phyloP scores from a whole-genome alignment of 805 yeast genomes.

The Pichia sporocuriosa region DNA sequence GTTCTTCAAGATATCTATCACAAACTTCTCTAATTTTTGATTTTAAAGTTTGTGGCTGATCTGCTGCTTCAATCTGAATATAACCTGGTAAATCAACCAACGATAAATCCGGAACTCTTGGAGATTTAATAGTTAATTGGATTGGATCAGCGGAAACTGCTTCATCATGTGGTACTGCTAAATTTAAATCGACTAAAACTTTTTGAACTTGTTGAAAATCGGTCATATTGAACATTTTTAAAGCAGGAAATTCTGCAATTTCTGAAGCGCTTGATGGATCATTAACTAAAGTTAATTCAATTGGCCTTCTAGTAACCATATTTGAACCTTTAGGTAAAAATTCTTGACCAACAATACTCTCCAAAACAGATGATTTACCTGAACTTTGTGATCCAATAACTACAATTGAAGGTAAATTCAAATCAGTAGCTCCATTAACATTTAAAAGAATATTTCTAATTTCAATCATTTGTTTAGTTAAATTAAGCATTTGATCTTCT shows the following conservation, averaged over 20 bases:
- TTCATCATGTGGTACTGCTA: constrained; percentile 83
- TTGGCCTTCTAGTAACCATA: constrained; percentile 98
- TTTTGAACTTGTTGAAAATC: constrained; percentile 87
- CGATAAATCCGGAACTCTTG: constrained; percentile 85
- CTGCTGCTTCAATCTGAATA: constrained; percentile 94
- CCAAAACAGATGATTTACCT: constrained; percentile 94
- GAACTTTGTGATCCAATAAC: constrained; percentile 97
- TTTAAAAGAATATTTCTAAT: constrained; percentile 72
- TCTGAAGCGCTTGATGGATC: constrained; percentile 75
- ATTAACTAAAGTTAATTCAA: constrained; percentile 86
- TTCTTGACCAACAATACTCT: constrained; percentile 96
- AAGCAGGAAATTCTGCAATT: constrained; percentile 88
- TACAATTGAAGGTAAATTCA: constrained; percentile 88
- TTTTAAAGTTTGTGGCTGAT: constrained; percentile 84
- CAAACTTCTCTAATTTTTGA: constrained; percentile 73
- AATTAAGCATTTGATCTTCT: constrained; percentile 74
- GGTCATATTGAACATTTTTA: constrained; percentile 73
- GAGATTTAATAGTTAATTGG: constrained; percentile 83
- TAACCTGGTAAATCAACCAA: constrained; percentile 96
- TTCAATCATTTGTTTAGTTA: constrained; percentile 96
- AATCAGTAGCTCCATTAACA: constrained; percentile 65
- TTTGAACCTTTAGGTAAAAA: constrained; percentile 95
- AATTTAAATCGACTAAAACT: constrained; percentile 77
- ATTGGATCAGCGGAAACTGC: constrained; percentile 93
- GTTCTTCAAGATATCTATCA: constrained; percentile 78